phyloP scores from a whole-genome alignment of 164 flowering plant genomes.

The Vitis cinerea region DNA sequence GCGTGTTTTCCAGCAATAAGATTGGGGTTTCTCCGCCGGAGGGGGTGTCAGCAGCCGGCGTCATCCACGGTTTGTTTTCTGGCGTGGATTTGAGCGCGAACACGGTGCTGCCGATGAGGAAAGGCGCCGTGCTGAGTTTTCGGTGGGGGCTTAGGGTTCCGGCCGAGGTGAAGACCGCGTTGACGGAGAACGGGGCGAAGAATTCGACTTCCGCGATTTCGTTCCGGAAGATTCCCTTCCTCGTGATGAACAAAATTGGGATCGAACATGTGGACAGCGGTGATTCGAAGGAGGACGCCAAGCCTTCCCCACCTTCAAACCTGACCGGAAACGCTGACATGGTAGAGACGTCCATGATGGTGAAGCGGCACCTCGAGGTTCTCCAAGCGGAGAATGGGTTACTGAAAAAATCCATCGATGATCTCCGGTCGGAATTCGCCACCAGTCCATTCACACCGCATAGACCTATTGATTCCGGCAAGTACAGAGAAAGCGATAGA shows the following conservation, averaged over 20 bases:
- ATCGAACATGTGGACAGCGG: slow-evolving; percentile 55
- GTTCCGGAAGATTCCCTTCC: slow-evolving; percentile 45
- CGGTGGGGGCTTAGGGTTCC: slow-evolving; percentile 69
- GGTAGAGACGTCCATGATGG: slow-evolving; percentile 30
- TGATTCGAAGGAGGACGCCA: slow-evolving; percentile 1
- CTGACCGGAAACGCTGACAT: slow-evolving; percentile 22
- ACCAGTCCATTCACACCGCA: not conserved
- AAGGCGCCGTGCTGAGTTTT: slow-evolving; percentile 41
- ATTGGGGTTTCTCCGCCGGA: slow-evolving; percentile 11
- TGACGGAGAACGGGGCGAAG: slow-evolving; percentile 3
- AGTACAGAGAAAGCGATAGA: slow-evolving; percentile 14
- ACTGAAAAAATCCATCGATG: slow-evolving; percentile 56
- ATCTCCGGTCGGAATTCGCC: slow-evolving; percentile 37
- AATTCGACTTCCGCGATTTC: slow-evolving; percentile 32
- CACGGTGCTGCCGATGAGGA: slow-evolving; percentile 50
- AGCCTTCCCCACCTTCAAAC: not conserved
- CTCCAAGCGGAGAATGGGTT: slow-evolving; percentile 45
- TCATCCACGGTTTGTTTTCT: slow-evolving; percentile 24
- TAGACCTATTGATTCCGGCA: slow-evolving; percentile 12
- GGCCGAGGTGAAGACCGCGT: slow-evolving; percentile 22
- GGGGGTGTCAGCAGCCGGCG: slow-evolving; percentile 1
- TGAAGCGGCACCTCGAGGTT: slow-evolving; percentile 51
- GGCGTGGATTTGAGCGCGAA: slow-evolving; percentile 56
- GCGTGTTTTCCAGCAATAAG: slow-evolving; percentile 15
- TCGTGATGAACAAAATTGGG: slow-evolving; percentile 66